phyloP scores from a whole-genome alignment of 2,329 filamentous ascomycete species.

The Botrytis fabae region DNA sequence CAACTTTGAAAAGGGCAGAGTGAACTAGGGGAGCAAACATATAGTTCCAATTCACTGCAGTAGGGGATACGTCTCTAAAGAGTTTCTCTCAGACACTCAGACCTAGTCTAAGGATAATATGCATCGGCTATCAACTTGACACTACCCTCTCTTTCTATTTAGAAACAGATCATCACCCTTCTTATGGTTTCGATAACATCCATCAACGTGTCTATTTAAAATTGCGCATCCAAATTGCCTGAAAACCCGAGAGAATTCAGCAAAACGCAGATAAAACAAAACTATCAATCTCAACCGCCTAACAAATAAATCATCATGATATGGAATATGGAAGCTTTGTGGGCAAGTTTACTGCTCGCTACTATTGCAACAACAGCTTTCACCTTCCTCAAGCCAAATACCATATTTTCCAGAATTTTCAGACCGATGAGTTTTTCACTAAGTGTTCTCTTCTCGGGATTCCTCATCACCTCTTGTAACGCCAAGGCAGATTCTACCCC shows the following conservation, averaged over 20 bases:
- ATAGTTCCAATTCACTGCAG: background rate
- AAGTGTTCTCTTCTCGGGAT: background rate
- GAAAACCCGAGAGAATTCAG: background rate
- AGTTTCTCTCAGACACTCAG: background rate
- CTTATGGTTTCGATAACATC: background rate
- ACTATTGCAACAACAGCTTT: background rate
- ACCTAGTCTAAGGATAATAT: background rate
- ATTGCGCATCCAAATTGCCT: background rate
- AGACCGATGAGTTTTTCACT: background rate
- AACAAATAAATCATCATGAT: no score
- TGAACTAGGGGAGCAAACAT: background rate
- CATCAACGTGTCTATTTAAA: background rate
- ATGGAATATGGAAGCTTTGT: background rate
- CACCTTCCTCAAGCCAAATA: background rate
- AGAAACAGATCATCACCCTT: background rate
- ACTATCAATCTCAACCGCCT: no score
- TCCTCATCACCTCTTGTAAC: background rate
- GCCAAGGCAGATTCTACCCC: background rate
- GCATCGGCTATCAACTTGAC: background rate
- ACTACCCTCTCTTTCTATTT: background rate
- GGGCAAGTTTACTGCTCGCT: background rate
- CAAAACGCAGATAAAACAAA: background rate
- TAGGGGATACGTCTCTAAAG: background rate
- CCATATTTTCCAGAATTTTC: background rate
- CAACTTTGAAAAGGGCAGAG: background rate